Conservation (phyloP, 2,329 filamentous ascomycete species). For the Parascedosporium putredinis region DNA sequence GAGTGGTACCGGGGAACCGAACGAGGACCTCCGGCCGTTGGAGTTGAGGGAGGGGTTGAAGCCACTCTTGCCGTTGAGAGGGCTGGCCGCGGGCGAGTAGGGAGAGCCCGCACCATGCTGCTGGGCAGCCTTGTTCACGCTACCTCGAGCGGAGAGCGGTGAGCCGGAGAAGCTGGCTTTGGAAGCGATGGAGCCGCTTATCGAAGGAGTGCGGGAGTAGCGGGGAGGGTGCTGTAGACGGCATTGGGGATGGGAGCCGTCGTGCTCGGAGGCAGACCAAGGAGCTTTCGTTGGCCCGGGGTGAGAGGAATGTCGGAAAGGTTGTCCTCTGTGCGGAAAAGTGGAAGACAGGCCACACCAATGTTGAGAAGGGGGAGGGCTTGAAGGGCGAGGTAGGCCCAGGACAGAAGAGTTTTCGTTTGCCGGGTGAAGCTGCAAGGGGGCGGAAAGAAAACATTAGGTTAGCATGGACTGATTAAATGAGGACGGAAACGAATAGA, state of each 20-base stretch:
- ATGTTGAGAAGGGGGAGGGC: conserved; percentile 61
- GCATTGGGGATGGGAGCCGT: conserved; percentile 54
- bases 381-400: conserved; percentile 38
- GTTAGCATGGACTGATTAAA: too few species aligned
- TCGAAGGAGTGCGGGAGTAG: conserved; percentile 65
- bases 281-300: conserved; percentile 52
- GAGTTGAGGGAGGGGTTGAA: conserved; percentile 39
- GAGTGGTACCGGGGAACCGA: conserved; percentile 46
- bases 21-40: conserved; percentile 48
- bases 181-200: conserved; percentile 51
- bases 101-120: conserved; percentile 35
- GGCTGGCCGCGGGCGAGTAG: conserved; percentile 34
- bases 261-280: conserved; percentile 65
- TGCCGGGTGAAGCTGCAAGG: conserved; percentile 9
- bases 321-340: conserved; percentile 66
- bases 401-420: conserved; percentile 15
- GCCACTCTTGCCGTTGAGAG: conserved; percentile 55
- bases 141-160: conserved; percentile 42
- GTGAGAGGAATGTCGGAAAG: conserved; percentile 85
- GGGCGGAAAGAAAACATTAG: conserved; percentile 8
- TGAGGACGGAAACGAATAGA: too few species aligned
- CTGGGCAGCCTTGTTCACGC: conserved; percentile 18
- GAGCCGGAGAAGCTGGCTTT: conserved; percentile 47
- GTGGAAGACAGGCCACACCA: conserved; percentile 56
- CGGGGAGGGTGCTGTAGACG: conserved; percentile 74